Evolutionary conservation across 2,329 filamentous ascomycete species (phyloP).

Genomic region (Aspergillus glaucus): DNA sequence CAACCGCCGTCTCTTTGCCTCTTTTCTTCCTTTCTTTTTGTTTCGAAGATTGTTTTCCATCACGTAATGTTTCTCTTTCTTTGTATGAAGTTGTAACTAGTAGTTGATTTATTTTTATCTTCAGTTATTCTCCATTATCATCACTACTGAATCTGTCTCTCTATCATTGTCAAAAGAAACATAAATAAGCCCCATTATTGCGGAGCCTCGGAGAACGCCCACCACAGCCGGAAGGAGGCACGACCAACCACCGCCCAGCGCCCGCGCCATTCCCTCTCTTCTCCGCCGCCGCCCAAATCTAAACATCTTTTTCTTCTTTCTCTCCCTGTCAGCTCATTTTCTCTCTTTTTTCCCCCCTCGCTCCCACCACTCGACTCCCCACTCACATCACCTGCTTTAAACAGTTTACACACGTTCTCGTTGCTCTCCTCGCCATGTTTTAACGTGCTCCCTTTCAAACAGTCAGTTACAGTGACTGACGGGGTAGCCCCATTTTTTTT

Average conservation of each 20-base stretch:
- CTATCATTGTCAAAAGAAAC: not conserved
- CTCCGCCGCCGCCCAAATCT: not conserved
- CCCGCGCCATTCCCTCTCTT: not conserved
- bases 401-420: conserved; percentile 3
- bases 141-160: not conserved
- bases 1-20: conserved; percentile 4
- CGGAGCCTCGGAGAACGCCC: not conserved
- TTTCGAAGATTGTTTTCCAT: not conserved
- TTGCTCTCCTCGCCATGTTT: conserved; percentile 12
- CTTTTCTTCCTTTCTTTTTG: not conserved
- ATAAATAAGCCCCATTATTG: too few relatives aligned
- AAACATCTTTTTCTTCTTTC: conserved; percentile 16
- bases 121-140: not conserved
- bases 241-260: not conserved
- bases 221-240: not conserved
- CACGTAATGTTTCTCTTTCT: not conserved
- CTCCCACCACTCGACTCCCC: too few relatives aligned
- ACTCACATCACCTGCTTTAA: conserved; percentile 2
- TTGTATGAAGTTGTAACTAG: not conserved
- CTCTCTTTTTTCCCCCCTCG: too few relatives aligned
- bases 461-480: conserved; percentile 17
- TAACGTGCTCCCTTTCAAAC: conserved; percentile 14
- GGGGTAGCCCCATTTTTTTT: conserved; percentile 12
- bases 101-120: not conserved
- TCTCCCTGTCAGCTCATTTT: conserved; percentile 1